Base-by-base conservation (phyloP, 305 asterid species). In the Withania somnifera region DNA sequence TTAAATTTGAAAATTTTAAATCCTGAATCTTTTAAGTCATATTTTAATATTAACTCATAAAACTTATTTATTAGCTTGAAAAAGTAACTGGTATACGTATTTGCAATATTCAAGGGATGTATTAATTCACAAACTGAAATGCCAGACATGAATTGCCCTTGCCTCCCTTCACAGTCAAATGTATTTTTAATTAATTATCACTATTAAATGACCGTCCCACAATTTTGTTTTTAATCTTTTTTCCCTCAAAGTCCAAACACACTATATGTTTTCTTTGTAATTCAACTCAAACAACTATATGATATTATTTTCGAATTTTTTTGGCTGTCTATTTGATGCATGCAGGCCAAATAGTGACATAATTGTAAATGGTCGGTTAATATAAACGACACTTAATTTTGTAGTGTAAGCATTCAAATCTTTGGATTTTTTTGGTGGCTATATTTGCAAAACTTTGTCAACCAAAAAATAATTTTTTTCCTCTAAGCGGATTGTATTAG, bases 341-440 rank as follows among this genome's bases (percentile, higher is more conserved):
- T 38, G 77, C 77, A 68, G 77, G 77, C 77, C 77, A 68, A 68
- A 68, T 68, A 38, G 75, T 66, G 47, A 66, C 28, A 17, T 66
- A 34, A 66, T 66, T 66, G 7, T 38, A 68, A 34, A 38, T 19
- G 77, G 53, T 68, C 53, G 19, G 32, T 11, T 67, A n/a, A 13
- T 5, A 36, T n/a, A n/a, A 36, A 34, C 24, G 26, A 60, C 40
- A 66, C 75, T 66, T 66, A 13, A 52, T 6, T 38, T 38, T 38
- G 9, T 14, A 45, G 30, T 24, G 22, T 7, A 24, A 45, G 8
- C 24, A 24, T 47, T 45, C 56, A 47, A 73, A 47, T 24, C 26
- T 8, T 47, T 73, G 24, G 24, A 50, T 3, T 2, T 0, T 47
- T 7, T 45, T 73, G 79, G 26, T 45, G 79, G 58, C 24, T 24